Percentiles rank a stretch among this genome's conserved stretches.
phyloP scores from a whole-genome alignment of 805 yeast species.

The Sugiyamaella floridensis region DNA sequence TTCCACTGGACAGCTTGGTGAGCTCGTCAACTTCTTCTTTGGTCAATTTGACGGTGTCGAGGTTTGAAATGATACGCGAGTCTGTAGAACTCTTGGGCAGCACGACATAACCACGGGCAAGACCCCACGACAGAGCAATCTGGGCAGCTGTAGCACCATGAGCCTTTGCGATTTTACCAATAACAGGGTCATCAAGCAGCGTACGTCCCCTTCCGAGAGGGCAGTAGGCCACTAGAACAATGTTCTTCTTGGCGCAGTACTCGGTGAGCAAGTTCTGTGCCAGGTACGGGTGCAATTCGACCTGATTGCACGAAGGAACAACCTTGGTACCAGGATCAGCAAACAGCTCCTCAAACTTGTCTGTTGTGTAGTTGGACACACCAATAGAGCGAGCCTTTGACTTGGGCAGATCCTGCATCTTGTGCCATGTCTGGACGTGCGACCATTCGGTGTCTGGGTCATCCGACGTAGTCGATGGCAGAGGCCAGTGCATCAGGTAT shows the following conservation, averaged over 20 bases:
- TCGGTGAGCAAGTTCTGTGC: constrained; percentile 54
- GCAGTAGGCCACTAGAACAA: constrained; percentile 64
- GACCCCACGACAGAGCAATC: constrained; percentile 56
- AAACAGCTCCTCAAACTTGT: constrained; percentile 45
- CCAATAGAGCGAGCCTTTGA: constrained; percentile 58
- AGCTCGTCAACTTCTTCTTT: constrained; percentile 37
- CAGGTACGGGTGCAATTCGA: constrained; percentile 67
- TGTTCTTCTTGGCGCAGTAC: constrained; percentile 45
- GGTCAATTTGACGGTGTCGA: constrained; percentile 34
- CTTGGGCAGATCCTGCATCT: constrained; percentile 51
- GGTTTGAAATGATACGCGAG: constrained; percentile 46
- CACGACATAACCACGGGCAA: constrained; percentile 51
- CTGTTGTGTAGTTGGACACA: constrained; percentile 61
- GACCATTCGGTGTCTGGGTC: constrained; percentile 17
- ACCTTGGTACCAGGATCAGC: constrained; percentile 28
- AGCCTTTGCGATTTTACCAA: constrained; percentile 48
- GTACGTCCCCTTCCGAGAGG: constrained; percentile 61
- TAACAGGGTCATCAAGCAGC: constrained; percentile 43
- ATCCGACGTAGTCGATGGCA: constrained; percentile 27
- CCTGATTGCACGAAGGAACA: constrained; percentile 65
- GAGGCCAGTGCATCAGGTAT: constrained; percentile 65
- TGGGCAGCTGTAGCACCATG: constrained; percentile 48
- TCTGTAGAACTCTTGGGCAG: constrained; percentile 66
- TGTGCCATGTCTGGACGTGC: constrained; percentile 52
- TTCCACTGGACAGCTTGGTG: constrained; percentile 18